phyloP scores from a whole-genome alignment of 2,329 filamentous ascomycete species.

The Ascochyta clinopodiicola region DNA sequence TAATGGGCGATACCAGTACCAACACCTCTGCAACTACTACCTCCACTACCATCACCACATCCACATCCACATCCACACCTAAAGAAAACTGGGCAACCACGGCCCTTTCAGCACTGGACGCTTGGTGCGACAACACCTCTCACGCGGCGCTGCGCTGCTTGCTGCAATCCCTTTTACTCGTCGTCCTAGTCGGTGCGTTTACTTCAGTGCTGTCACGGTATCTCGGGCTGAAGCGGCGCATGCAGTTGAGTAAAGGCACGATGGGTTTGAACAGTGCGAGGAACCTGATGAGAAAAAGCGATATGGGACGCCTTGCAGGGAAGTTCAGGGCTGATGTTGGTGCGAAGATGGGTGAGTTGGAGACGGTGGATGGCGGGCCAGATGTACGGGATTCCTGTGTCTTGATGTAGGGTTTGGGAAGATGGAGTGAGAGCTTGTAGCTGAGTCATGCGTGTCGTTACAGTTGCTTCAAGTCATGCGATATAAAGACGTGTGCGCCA shows the following conservation, averaged over 20 bases:
- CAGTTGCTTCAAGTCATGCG: background rate
- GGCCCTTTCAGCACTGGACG: background rate
- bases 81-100: background rate
- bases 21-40: background rate
- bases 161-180: background rate
- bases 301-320: background rate
- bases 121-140: constrained; percentile 1
- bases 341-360: background rate
- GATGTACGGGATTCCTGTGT: constrained; percentile 33
- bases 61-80: background rate
- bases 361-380: constrained; percentile 1
- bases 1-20: no score
- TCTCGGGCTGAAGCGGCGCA: background rate
- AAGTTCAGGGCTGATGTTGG: background rate
- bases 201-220: background rate
- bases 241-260: background rate
- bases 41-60: no score
- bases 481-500: background rate
- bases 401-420: constrained; percentile 19
- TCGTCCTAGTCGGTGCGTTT: background rate
- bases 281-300: background rate
- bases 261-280: background rate
- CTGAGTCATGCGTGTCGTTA: background rate
- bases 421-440: background rate
- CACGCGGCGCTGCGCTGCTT: constrained; percentile 3